phyloP scores from a whole-genome alignment of 805 yeast genomes.

The Starmera quercuum region DNA sequence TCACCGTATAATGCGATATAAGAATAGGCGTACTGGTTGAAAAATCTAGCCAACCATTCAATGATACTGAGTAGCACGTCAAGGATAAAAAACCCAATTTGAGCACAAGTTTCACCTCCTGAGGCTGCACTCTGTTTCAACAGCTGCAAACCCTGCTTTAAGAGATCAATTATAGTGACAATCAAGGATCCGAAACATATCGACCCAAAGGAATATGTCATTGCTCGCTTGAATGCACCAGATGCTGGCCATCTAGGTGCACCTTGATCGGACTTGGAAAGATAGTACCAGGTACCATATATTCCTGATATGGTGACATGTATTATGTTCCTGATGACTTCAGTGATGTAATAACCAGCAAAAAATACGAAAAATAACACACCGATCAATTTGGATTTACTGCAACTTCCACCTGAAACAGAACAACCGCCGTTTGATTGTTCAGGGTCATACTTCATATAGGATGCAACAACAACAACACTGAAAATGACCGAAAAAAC shows the following conservation, averaged over 20 bases:
- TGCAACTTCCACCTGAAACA: slow-evolving; percentile 44
- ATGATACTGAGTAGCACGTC: slow-evolving; percentile 56
- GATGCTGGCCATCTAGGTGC: slow-evolving; percentile 74
- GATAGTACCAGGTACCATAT: slow-evolving; percentile 88
- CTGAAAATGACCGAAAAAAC: slow-evolving; percentile 62
- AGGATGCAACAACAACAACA: slow-evolving; percentile 63
- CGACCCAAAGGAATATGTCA: slow-evolving; percentile 85
- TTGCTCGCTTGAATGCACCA: slow-evolving; percentile 72
- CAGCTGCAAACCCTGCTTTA: slow-evolving; percentile 46
- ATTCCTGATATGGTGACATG: slow-evolving; percentile 80
- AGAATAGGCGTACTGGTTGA: slow-evolving; percentile 86
- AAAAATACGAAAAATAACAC: slow-evolving; percentile 66
- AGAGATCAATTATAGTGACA: slow-evolving; percentile 62
- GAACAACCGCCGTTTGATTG: slow-evolving; percentile 43
- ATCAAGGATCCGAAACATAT: slow-evolving; percentile 79
- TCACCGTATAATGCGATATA: slow-evolving; percentile 84
- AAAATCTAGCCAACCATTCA: slow-evolving; percentile 77
- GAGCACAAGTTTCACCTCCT: slow-evolving; percentile 45
- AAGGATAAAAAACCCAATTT: slow-evolving; percentile 43
- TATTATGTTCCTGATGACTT: slow-evolving; percentile 71
- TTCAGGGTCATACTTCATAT: slow-evolving; percentile 67
- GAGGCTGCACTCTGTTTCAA: slow-evolving; percentile 44
- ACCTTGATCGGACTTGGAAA: slow-evolving; percentile 66
- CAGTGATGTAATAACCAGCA: slow-evolving; percentile 78
- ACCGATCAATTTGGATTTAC: slow-evolving; percentile 57